These are phyloP conservation scores for Cucumis hystrix DNA, from an alignment of 306 rosid genomes.

Conservation along the genomic window DNA sequence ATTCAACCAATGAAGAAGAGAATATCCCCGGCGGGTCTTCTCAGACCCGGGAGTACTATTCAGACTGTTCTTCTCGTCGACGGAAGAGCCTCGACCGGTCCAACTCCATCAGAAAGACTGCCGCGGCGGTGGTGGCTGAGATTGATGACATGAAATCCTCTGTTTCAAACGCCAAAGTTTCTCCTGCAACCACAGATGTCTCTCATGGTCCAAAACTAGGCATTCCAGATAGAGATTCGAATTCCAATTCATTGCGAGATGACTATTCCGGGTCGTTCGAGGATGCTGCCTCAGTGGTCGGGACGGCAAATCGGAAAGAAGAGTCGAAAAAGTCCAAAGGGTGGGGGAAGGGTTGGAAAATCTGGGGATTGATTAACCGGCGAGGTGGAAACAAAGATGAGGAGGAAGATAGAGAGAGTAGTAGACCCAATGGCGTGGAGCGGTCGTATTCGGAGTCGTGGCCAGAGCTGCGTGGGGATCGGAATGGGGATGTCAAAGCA, in stretches of 20 bases:
- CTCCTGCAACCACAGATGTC: slow-evolving; percentile 44
- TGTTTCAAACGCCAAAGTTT: slow-evolving; percentile 59
- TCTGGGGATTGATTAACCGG: slow-evolving; percentile 75
- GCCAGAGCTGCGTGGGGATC: slow-evolving; percentile 58
- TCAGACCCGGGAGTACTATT: slow-evolving; percentile 76
- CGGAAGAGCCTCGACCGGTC: slow-evolving; percentile 90
- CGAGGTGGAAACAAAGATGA: slow-evolving; percentile 59
- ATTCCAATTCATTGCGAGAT: slow-evolving; percentile 58
- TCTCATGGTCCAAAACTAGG: slow-evolving; percentile 37
- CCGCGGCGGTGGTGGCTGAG: slow-evolving; percentile 91
- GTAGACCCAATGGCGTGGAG: slow-evolving; percentile 57
- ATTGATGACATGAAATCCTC: slow-evolving; percentile 66
- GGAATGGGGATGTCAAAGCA: slow-evolving; percentile 31
- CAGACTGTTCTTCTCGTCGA: slow-evolving; percentile 65
- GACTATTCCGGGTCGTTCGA: slow-evolving; percentile 62
- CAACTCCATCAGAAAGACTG: slow-evolving; percentile 71
- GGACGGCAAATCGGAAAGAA: slow-evolving; percentile 24
- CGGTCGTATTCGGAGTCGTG: slow-evolving; percentile 78
- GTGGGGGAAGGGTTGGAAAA: slow-evolving; percentile 86
- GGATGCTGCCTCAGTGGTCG: slow-evolving; percentile 37
- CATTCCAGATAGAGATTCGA: slow-evolving; percentile 45
- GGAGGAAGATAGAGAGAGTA: slow-evolving; percentile 52
- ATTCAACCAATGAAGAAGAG: slow-evolving; percentile 36
- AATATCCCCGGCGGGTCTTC: slow-evolving; percentile 59
- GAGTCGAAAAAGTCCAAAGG: slow-evolving; percentile 52